Evolutionary conservation across 139 green algal species (phyloP).

Genomic region (Coccomyxa sp.): DNA sequence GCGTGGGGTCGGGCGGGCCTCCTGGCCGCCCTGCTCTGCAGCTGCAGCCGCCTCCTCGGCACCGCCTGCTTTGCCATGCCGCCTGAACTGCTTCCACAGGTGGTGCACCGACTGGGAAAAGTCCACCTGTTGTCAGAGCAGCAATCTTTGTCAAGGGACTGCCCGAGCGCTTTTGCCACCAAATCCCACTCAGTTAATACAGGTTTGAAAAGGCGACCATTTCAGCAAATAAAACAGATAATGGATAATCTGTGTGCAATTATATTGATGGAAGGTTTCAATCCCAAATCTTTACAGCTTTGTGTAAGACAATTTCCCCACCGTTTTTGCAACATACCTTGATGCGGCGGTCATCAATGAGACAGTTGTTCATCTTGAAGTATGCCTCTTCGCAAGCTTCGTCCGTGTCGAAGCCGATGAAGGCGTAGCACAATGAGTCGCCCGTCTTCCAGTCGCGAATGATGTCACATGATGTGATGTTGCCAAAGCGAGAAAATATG

Average conservation of each 20-base stretch:
- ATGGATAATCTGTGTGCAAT: too few relatives aligned
- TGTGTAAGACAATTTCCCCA: too few relatives aligned
- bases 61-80: constrained; percentile 33
- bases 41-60: not conserved
- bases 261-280: too few relatives aligned
- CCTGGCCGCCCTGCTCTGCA: not conserved
- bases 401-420: constrained; percentile 86
- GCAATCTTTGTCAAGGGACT: not conserved
- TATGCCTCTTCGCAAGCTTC: constrained; percentile 85
- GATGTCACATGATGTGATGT: constrained; percentile 87
- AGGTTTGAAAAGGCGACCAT: too few relatives aligned
- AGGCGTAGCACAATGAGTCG: constrained; percentile 93
- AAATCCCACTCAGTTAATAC: too few relatives aligned
- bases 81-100: constrained; percentile 91
- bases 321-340: too few relatives aligned
- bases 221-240: too few relatives aligned
- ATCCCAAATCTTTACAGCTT: too few relatives aligned
- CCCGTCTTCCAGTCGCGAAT: constrained; percentile 95
- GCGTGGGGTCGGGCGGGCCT: not conserved
- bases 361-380: constrained; percentile 99
- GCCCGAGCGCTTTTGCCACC: not conserved
- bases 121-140: constrained; percentile 61
- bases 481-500: constrained; percentile 97
- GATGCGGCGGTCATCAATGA: constrained; percentile 96
- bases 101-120: constrained; percentile 90